Conservation (phyloP, 73 alveolate species). For the Uronychia binucleata region DNA sequence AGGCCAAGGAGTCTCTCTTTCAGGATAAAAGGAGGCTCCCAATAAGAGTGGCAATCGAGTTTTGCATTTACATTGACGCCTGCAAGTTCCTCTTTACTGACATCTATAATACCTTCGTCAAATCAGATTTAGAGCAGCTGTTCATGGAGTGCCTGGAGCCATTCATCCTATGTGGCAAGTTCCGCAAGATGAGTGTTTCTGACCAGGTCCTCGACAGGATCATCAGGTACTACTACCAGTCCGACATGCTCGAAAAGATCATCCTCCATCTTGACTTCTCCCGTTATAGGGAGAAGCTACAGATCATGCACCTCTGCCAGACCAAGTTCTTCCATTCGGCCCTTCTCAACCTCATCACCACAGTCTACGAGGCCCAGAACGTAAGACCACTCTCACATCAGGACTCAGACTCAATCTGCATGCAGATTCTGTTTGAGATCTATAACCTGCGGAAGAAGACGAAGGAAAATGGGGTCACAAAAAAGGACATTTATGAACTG, state of each 20-base stretch:
- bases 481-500: conserved; percentile 15
- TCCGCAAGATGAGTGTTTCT: conserved; percentile 29
- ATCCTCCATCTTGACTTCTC: conserved; percentile 31
- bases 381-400: conserved; percentile 1
- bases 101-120: conserved; percentile 16
- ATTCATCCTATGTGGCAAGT: conserved; percentile 41
- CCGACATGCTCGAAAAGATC: conserved; percentile 36
- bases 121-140: conserved; percentile 23
- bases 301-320: conserved; percentile 39
- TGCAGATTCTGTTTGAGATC: conserved; percentile 19
- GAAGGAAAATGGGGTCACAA: conserved; percentile 3
- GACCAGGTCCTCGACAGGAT: conserved; percentile 26
- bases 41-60: conserved; percentile 41
- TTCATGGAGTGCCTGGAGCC: conserved; percentile 51
- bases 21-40: neutral
- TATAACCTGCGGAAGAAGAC: conserved; percentile 36
- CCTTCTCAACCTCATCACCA: conserved; percentile 23
- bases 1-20: conserved; percentile 7
- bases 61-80: conserved; percentile 39
- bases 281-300: conserved; percentile 22
- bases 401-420: conserved; percentile 30
- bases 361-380: conserved; percentile 26
- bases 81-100: conserved; percentile 30
- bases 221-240: conserved; percentile 29
- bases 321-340: conserved; percentile 33